These are phyloP conservation scores for Kwoniella dendrophila DNA, from an alignment of 768 basidiomycete genomes.

Conservation along the genomic window DNA sequence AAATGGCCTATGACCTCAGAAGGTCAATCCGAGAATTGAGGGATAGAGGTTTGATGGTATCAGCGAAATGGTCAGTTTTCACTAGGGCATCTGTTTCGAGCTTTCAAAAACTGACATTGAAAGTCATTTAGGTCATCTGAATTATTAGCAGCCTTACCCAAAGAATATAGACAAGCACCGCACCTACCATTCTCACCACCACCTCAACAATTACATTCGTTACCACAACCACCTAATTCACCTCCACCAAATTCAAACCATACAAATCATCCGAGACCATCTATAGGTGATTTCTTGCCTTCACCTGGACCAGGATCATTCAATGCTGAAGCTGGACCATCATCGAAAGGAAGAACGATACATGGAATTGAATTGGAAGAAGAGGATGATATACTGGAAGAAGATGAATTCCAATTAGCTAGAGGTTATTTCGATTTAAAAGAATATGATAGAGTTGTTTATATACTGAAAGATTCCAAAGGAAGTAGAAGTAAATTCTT, in stretches of 20 bases:
- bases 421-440: conserved; percentile 72
- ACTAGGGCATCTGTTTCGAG: neutral
- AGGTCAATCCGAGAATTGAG: conserved; percentile 39
- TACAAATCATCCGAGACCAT: conserved; percentile 27
- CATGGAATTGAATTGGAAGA: conserved; percentile 49
- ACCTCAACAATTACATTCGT: conserved; percentile 18
- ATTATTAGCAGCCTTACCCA: conserved; percentile 36
- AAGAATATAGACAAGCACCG: conserved; percentile 35
- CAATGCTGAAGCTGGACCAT: conserved; percentile 35
- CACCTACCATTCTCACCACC: conserved; percentile 49
- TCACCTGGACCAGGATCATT: conserved; percentile 44
- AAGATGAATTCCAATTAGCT: conserved; percentile 65
- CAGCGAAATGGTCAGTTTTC: conserved; percentile 41
- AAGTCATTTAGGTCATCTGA: conserved; percentile 39
- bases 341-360: conserved; percentile 39
- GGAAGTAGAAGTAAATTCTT: conserved; percentile 77
- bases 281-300: conserved; percentile 43
- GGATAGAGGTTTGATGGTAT: conserved; percentile 46
- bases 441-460: conserved; percentile 74
- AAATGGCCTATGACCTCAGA: conserved; percentile 46
- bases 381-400: conserved; percentile 66
- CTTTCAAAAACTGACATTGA: neutral
- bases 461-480: conserved; percentile 66
- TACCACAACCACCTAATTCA: conserved; percentile 17
- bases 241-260: conserved; percentile 26